phyloP scores from a whole-genome alignment of 176 grass and related monocot genomes.

The Metroxylon sagu region DNA sequence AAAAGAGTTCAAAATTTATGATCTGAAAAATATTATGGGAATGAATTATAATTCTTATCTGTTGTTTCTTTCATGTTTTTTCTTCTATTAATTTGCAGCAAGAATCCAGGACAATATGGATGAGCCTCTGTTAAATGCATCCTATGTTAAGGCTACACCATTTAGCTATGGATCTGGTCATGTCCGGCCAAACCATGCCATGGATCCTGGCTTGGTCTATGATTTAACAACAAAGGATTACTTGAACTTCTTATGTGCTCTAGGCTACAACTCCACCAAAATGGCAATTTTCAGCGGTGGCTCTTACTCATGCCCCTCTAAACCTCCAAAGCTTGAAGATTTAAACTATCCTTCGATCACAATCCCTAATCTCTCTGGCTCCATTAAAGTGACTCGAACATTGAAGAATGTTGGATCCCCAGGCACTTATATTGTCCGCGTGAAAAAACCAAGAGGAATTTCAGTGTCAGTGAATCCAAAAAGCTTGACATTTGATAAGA shows the following conservation, averaged over 20 bases:
- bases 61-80: too few species aligned
- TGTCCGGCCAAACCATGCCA: conserved; percentile 32
- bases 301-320: conserved; percentile 37
- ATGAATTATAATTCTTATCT: too few species aligned
- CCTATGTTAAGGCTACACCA: conserved; percentile 30
- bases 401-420: conserved; percentile 46
- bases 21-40: too few species aligned
- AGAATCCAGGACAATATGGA: conserved; percentile 22
- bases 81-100: conserved; percentile 20
- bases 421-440: conserved; percentile 30
- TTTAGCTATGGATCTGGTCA: conserved; percentile 60
- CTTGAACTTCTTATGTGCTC: conserved; percentile 58
- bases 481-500: conserved; percentile 19
- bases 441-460: conserved; percentile 42
- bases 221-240: conserved; percentile 40
- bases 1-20: too few species aligned
- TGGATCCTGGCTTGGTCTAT: conserved; percentile 77
- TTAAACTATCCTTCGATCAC: conserved; percentile 69
- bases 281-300: conserved; percentile 14
- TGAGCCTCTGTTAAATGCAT: conserved; percentile 24
- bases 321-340: conserved; percentile 13
- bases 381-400: conserved; percentile 17
- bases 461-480: conserved; percentile 37
- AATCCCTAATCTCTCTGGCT: conserved; percentile 16
- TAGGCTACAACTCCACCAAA: conserved; percentile 45